A percentile compares a stretch with the other conserved stretches of the same genome.
phyloP scores from a whole-genome alignment of 2,329 filamentous ascomycete species.

The Fusarium sp. region DNA sequence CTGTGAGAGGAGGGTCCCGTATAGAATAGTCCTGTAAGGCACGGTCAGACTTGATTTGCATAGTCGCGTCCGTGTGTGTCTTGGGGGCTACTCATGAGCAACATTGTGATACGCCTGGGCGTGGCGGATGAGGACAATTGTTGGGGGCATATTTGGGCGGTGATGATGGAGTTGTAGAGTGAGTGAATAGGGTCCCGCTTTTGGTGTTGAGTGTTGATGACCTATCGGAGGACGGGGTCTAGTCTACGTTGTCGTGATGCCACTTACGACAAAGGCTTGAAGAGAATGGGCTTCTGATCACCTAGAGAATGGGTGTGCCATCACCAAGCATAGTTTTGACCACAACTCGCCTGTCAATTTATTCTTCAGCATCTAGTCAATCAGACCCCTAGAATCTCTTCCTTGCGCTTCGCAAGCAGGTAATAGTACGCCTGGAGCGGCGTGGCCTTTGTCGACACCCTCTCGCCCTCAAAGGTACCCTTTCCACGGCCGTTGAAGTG shows the following conservation, averaged over 20 bases:
- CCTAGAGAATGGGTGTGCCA: no score
- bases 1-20: slow-evolving; percentile 61
- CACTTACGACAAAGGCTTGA: neutral
- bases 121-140: slow-evolving; percentile 86
- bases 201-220: neutral
- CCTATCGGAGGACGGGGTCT: neutral
- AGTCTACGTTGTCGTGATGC: neutral
- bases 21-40: slow-evolving; percentile 56
- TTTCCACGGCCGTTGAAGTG: slow-evolving; percentile 53
- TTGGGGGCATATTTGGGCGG: slow-evolving; percentile 57
- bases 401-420: slow-evolving; percentile 48
- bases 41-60: slow-evolving; percentile 13
- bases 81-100: slow-evolving; percentile 54
- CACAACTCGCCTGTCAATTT: neutral
- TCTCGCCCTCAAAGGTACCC: slow-evolving; percentile 48
- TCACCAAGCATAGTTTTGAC: neutral
- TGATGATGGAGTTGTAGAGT: slow-evolving; percentile 10
- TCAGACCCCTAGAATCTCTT: slow-evolving; percentile 28
- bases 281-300: no score
- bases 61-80: no score
- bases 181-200: slow-evolving; percentile 11
- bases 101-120: slow-evolving; percentile 74
- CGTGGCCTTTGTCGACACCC: slow-evolving; percentile 35
- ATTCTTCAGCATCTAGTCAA: neutral
- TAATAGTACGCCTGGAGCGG: slow-evolving; percentile 49